Base-by-base conservation (phyloP, 163 green algal species). In the Scenedesmus sp. region DNA sequence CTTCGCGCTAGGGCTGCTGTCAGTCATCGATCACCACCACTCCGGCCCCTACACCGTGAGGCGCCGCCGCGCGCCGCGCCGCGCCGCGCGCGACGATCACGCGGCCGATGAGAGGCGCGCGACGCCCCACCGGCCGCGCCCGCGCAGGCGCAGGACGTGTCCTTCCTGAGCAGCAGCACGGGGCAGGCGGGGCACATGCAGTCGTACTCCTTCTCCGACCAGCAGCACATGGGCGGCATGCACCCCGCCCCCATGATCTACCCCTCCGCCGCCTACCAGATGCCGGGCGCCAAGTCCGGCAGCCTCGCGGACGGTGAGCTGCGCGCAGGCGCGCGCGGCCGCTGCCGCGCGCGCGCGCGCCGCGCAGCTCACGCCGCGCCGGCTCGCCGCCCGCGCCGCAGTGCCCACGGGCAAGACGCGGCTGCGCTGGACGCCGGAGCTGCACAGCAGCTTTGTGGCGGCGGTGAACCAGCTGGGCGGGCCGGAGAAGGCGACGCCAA, bases 401-500 rank as follows among this genome's bases (percentile, higher is more conserved):
- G 65, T 36, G 5, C 44, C 53, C 33, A 20, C 51, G 28, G 26
- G 44, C 65, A 81, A 83, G 34, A 75, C 89, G 15, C 89, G 95
- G 0, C 89, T 98, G 54, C 90, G 96, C 0, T 99, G 95, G 95
- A 99, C 95, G 2, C 90, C 93, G 0, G 89, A 97, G 83, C 88
- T 99, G 63, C 95, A 99, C 86, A 89, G 88, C 45, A 82, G 87
- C 29, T 99, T 99, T 85, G 89, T 97, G 26, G 70, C 81, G 10
- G 82, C 94, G 0, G 93, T 98, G 11, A 89, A 90, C n/a, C 82
- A 91, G 51, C 81, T 97, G 39, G 91, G 90, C 3, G 92, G 92
- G 0, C 84, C 91, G 0, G 92, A 96, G 14, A 90, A 89, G 53
- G 91, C 87, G 13, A 89, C 86, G 0, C 88, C 84, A 15, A 90